Conservation (phyloP, 148 eudicot genomes). For the Selenicereus undatus region DNA sequence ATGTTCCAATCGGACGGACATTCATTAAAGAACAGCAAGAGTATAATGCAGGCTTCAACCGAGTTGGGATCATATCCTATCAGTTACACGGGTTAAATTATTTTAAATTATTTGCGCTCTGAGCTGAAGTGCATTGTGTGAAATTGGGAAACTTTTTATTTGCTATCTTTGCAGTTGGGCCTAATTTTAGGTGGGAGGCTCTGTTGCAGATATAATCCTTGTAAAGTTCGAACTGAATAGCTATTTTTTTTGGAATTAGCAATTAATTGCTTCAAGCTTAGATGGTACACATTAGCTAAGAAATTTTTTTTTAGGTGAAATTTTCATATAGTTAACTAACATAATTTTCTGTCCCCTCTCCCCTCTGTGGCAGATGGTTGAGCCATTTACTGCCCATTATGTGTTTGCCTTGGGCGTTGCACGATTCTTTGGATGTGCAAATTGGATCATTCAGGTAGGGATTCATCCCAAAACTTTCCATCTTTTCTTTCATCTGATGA, state of each 20-base stretch:
- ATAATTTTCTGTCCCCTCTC: neutral
- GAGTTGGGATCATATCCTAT: neutral
- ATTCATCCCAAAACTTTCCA: neutral
- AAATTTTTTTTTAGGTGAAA: neutral
- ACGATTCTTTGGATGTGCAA: conserved; percentile 49
- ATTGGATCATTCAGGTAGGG: conserved; percentile 65
- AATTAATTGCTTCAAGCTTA: neutral
- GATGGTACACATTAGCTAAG: neutral
- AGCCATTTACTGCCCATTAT: conserved; percentile 80
- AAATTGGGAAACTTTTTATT: neutral
- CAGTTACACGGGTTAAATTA: neutral
- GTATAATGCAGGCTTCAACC: neutral
- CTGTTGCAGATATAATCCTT: neutral
- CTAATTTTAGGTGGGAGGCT: neutral
- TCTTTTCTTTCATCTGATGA: neutral
- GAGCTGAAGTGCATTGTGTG: neutral
- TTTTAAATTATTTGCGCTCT: neutral
- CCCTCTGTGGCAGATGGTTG: conserved; percentile 55
- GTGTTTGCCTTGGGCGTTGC: conserved; percentile 88
- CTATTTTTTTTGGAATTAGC: too few relatives aligned
- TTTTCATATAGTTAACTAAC: neutral
- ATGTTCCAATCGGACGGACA: neutral
- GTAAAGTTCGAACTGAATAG: neutral
- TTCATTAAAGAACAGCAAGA: neutral
- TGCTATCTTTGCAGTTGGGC: neutral